These are phyloP conservation scores for Carallia pectinifolia DNA, from an alignment of 345 rosid species.

Conservation along the genomic window DNA sequence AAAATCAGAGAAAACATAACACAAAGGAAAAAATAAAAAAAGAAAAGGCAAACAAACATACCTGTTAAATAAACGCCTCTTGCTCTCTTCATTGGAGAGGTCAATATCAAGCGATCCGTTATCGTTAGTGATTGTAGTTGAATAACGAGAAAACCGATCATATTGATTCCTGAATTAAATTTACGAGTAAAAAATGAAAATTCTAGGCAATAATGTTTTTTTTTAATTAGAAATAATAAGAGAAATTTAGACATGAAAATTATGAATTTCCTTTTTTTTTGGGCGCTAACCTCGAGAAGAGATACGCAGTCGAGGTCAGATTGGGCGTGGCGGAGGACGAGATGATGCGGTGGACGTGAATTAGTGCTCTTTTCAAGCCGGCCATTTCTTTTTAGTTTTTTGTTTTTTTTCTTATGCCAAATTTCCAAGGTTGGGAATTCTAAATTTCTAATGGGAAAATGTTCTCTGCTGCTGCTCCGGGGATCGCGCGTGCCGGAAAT, in stretches of 20 bases:
- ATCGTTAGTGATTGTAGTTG: slow-evolving; percentile 27
- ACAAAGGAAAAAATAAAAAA: neutral
- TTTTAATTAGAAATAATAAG: slow-evolving; percentile 23
- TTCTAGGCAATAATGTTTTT: neutral
- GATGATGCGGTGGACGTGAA: slow-evolving; percentile 43
- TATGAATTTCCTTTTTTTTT: too few species aligned
- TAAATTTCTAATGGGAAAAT: too few species aligned
- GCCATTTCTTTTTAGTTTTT: slow-evolving; percentile 15
- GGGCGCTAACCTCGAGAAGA: neutral
- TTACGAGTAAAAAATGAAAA: neutral
- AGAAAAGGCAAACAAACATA: neutral
- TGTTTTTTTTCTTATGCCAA: neutral
- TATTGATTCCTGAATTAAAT: slow-evolving; percentile 6
- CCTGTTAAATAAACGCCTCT: slow-evolving; percentile 74
- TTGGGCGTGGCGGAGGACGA: slow-evolving; percentile 25
- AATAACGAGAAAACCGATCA: slow-evolving; percentile 44
- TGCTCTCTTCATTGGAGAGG: slow-evolving; percentile 70
- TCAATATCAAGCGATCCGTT: slow-evolving; percentile 42
- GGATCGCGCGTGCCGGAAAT: neutral
- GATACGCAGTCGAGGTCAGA: slow-evolving; percentile 16
- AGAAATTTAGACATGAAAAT: neutral
- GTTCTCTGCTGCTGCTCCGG: too few species aligned
- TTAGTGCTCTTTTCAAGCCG: slow-evolving; percentile 43
- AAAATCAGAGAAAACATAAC: neutral
- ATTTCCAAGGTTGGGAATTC: too few species aligned